Conservation (phyloP, 805 yeast species). For the Huiozyma sinensis region DNA sequence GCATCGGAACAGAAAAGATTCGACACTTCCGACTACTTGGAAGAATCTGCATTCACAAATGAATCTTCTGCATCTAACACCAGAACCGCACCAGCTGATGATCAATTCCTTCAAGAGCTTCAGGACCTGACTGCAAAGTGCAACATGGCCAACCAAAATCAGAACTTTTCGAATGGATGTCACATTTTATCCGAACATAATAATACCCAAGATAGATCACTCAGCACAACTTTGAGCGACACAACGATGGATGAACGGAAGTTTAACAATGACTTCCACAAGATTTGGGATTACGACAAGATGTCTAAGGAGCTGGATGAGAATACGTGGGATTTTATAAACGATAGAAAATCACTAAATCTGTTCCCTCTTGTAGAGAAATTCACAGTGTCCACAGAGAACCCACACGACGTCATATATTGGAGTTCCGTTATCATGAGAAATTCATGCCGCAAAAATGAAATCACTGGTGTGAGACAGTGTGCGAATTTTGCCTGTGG, state of each 20-base stretch:
- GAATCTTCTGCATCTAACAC: background rate
- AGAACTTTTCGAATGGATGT: background rate
- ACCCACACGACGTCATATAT: slow-evolving; percentile 73
- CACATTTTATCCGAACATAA: background rate
- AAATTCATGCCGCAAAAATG: slow-evolving; percentile 88
- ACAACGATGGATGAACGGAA: no score
- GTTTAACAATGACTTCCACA: slow-evolving; percentile 12
- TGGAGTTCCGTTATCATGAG: slow-evolving; percentile 99
- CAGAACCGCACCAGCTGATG: background rate
- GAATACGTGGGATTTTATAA: slow-evolving; percentile 27
- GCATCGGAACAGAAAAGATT: background rate
- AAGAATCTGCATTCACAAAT: background rate
- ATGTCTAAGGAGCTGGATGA: slow-evolving; percentile 25
- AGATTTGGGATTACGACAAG: slow-evolving; percentile 37
- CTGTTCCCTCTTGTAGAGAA: slow-evolving; percentile 87
- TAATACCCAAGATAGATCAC: background rate
- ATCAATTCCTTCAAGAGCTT: slow-evolving; percentile 11
- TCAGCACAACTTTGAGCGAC: no score
- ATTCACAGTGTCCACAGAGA: slow-evolving; percentile 57
- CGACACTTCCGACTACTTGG: background rate
- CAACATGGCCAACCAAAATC: background rate
- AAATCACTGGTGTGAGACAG: slow-evolving; percentile 77
- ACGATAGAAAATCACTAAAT: slow-evolving; percentile 42
- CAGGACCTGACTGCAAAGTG: slow-evolving; percentile 4
- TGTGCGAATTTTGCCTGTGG: slow-evolving; percentile 93